A percentile compares a stretch with the other conserved stretches of the same genome.
phyloP scores from a whole-genome alignment of 2,329 filamentous ascomycete genomes.

The Colletotrichum viniferum region DNA sequence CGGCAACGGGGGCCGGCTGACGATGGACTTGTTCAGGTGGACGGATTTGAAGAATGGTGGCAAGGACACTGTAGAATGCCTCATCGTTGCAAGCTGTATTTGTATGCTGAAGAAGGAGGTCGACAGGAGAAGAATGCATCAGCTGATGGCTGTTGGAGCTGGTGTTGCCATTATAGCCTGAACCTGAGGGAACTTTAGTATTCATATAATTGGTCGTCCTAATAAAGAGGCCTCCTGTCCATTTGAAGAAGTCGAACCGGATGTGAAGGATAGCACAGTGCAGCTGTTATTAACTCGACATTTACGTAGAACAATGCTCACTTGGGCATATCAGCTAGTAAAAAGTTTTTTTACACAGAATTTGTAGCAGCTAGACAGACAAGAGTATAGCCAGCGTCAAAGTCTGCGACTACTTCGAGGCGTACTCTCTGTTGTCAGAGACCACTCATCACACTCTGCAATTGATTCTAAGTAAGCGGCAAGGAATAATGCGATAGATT shows the following conservation, averaged over 20 bases:
- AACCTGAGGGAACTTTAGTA: neutral
- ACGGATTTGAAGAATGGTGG: slow-evolving; percentile 34
- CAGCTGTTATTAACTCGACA: neutral
- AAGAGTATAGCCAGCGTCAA: neutral
- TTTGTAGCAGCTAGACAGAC: neutral
- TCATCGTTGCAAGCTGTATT: slow-evolving; percentile 61
- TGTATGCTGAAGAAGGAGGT: slow-evolving; percentile 71
- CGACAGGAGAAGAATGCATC: slow-evolving; percentile 58
- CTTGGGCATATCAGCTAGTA: neutral
- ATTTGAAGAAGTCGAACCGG: neutral
- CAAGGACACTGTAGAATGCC: slow-evolving; percentile 47
- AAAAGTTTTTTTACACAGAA: neutral
- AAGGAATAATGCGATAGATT: neutral
- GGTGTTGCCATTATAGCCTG: slow-evolving; percentile 24
- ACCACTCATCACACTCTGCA: neutral
- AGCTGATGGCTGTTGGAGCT: slow-evolving; percentile 50
- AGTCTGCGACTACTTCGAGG: neutral
- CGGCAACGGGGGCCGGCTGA: slow-evolving; percentile 55
- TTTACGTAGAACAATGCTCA: neutral
- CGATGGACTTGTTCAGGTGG: slow-evolving; percentile 45
- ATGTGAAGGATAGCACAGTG: neutral
- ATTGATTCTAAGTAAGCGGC: neutral
- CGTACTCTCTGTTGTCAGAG: neutral
- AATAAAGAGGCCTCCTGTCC: neutral
- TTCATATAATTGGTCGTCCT: neutral